phyloP scores from a whole-genome alignment of 2,329 filamentous ascomycete species.

The Epichloe sibirici region DNA sequence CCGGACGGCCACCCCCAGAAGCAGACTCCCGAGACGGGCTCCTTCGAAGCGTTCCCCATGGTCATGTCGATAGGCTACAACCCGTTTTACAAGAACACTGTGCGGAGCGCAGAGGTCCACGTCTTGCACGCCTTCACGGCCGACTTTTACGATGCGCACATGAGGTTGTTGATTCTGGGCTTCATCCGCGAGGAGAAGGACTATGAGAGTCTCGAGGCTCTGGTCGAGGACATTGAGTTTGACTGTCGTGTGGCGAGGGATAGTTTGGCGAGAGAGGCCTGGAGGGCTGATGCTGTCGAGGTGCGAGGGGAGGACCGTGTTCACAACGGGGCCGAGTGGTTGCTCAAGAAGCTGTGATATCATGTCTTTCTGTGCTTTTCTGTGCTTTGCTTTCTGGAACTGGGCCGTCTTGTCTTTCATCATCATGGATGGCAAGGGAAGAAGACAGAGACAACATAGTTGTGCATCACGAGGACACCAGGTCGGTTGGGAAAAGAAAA shows the following conservation, averaged over 20 bases:
- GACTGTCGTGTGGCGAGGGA: conserved; percentile 74
- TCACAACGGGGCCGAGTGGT: conserved; percentile 22
- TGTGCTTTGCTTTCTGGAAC: not conserved
- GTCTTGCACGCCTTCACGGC: conserved; percentile 63
- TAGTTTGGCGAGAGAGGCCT: conserved; percentile 58
- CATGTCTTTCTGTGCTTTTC: not conserved
- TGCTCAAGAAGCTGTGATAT: conserved; percentile 14
- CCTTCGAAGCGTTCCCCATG: conserved; percentile 56
- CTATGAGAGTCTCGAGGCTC: conserved; percentile 70
- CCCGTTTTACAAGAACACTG: conserved; percentile 89
- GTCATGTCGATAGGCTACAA: conserved; percentile 96
- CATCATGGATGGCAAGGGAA: not conserved
- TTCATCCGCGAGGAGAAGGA: conserved; percentile 85
- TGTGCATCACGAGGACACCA: too few relatives aligned
- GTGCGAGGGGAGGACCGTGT: conserved; percentile 10
- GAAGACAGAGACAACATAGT: not conserved
- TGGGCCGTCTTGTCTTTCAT: not conserved
- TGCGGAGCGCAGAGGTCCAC: conserved; percentile 80
- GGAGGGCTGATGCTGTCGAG: conserved; percentile 28
- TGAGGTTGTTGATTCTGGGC: conserved; percentile 71
- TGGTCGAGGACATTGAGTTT: conserved; percentile 77
- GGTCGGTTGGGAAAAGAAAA: conserved; percentile 7
- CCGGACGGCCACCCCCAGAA: conserved; percentile 34
- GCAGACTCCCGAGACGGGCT: conserved; percentile 1
- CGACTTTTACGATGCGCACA: conserved; percentile 76